Evolutionary conservation across 305 asterid genomes (phyloP), one percentile per base, ranked within the genome.

Genomic region (Solanum hybrid): DNA sequence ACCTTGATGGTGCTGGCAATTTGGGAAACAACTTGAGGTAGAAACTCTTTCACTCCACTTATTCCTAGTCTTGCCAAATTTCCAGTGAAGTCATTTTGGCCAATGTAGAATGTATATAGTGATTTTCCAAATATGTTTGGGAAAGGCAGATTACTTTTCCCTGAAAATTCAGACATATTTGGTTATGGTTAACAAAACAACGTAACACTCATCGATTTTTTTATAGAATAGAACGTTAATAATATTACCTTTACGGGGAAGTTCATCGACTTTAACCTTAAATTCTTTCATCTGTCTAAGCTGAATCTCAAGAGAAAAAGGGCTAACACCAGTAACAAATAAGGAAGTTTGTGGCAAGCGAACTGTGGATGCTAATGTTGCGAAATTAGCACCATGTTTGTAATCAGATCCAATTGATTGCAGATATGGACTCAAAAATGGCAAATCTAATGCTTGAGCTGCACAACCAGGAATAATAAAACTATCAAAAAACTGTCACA

Each of bases 341-440:
- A 96, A 86, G 87, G 99, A 96, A 7, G 97, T 93, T 33, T 93
- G 91, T 22, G 97, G 99, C 57, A 94, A 91, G 12, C 89, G 94
- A 3, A 96, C 98, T 0, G 99, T 96, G 26, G 99, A 95, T 78
- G 98, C 98, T 89, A 93, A 89, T 9, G 98, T 96, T 8, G 98
- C 98, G 90, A 94, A 97, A 92, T 96, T 97, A n/a, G 96, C 98
- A 10, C 98, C 99, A 41, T 95, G 95, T 82, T 94, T 94, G 93
- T 85, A 95, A 90, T 96, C 95, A 5, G 99, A 95, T 36, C 98
- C 98, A 27, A 95, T 94, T 87, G 99, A 94, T 80, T 95, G 93
- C 89, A 97, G 89, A 91, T 95, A 97, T 73, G 99, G 97, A 92
- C 98, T 96, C 89, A 95, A 20, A 51, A 93, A 95, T 72, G 99